Evolutionary conservation across 2,329 filamentous ascomycete species (phyloP).

Genomic region (Alternaria dauci): DNA sequence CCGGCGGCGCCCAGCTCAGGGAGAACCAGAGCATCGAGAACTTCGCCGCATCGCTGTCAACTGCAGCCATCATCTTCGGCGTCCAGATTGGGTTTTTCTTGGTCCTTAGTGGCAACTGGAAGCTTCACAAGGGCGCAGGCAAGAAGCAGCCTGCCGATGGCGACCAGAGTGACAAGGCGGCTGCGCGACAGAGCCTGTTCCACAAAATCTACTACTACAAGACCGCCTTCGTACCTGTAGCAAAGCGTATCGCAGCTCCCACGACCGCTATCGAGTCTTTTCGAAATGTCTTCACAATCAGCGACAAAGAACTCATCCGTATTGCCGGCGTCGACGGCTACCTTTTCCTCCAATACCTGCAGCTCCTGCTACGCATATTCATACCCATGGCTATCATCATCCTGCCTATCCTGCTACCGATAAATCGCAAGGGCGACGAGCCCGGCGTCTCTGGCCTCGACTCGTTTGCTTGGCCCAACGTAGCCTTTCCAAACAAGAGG

Average conservation of each 20-base stretch:
- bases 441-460: constrained; percentile 68
- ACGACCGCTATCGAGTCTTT: constrained; percentile 49
- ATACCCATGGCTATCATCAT: constrained; percentile 80
- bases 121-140: constrained; percentile 31
- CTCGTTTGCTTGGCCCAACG: constrained; percentile 85
- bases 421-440: constrained; percentile 78
- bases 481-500: constrained; percentile 68
- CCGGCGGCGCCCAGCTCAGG: constrained; percentile 22
- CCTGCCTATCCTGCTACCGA: constrained; percentile 82
- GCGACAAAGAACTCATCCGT: constrained; percentile 84
- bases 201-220: constrained; percentile 53
- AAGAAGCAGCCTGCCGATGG: constrained; percentile 25
- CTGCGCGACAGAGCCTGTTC: constrained; percentile 47
- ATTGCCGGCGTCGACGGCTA: constrained; percentile 97
- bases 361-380: constrained; percentile 89
- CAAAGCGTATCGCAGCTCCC: constrained; percentile 47
- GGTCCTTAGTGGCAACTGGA: constrained; percentile 51
- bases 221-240: constrained; percentile 48
- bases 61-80: constrained; percentile 48
- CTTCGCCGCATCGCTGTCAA: constrained; percentile 49
- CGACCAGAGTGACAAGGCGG: constrained; percentile 22
- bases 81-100: constrained; percentile 46
- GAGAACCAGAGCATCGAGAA: constrained; percentile 49
- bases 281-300: constrained; percentile 68
- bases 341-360: constrained; percentile 92